Conservation (phyloP, 768 basidiomycete species). For the Lactarius deliciosus region DNA sequence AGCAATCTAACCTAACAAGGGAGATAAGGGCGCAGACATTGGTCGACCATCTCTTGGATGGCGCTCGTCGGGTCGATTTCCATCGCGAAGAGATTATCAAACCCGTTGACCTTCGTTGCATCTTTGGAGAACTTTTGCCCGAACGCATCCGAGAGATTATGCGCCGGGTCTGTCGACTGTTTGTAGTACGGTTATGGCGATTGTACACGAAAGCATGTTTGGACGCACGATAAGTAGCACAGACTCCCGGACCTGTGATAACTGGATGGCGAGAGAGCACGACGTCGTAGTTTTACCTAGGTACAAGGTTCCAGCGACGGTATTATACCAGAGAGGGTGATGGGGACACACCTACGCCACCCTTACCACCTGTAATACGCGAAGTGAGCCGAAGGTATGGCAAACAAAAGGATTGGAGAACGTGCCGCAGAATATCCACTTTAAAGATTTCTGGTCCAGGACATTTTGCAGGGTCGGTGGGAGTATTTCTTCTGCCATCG, state of each 20-base stretch:
- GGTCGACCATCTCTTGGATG: constrained; percentile 99
- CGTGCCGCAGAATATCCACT: constrained; percentile 99
- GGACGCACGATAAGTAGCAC: constrained; percentile 88
- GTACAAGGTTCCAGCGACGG: constrained; percentile 4
- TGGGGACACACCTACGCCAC: constrained; percentile 81
- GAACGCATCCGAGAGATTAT: constrained; percentile 98
- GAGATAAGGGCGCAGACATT: constrained; percentile 54
- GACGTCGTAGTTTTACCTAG: constrained; percentile 97
- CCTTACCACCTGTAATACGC: constrained; percentile 79
- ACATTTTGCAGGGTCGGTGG: constrained; percentile 91
- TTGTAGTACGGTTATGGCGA: background rate
- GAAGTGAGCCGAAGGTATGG: constrained; percentile 22
- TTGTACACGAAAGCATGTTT: background rate
- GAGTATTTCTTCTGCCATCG: constrained; percentile 64
- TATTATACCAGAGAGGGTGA: background rate
- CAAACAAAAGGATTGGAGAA: constrained; percentile 31
- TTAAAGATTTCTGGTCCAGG: constrained; percentile 86
- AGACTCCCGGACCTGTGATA: constrained; percentile 87
- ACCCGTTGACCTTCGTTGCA: constrained; percentile 96
- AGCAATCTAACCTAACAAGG: background rate
- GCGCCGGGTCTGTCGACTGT: constrained; percentile 98
- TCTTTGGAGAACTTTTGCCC: constrained; percentile 99
- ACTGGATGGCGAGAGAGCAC: constrained; percentile 95
- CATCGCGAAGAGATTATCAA: constrained; percentile 96
- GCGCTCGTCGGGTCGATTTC: constrained; percentile 98